These are phyloP conservation scores for Saccharomycopsis selenospora DNA, from an alignment of 805 yeast species.

Conservation along the genomic window DNA sequence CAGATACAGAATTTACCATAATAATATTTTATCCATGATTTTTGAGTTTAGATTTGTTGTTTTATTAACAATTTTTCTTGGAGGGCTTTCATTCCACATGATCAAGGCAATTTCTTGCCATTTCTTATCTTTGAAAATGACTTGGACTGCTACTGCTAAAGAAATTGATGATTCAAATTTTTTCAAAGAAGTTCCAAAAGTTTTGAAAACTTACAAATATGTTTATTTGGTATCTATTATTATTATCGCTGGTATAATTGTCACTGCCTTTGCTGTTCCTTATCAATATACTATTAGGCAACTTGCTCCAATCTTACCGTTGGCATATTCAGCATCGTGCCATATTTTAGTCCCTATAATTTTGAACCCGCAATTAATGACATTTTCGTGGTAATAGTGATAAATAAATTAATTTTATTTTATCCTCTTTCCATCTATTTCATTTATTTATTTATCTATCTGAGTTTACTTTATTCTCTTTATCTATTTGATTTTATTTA, in stretches of 20 bases:
- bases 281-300: neutral
- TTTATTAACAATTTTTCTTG: neutral
- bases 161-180: slow-evolving; percentile 2
- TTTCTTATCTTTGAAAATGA: neutral
- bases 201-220: neutral
- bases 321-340: neutral
- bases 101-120: neutral
- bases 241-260: neutral
- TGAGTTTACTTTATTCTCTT: too few relatives aligned
- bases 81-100: slow-evolving; percentile 1
- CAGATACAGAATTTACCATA: neutral
- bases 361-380: slow-evolving; percentile 1
- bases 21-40: neutral
- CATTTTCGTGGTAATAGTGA: slow-evolving; percentile 1
- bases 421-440: too few relatives aligned
- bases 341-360: neutral
- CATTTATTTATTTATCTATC: too few relatives aligned
- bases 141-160: neutral
- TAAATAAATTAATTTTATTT: too few relatives aligned
- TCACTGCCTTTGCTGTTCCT: neutral
- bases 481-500: too few relatives aligned
- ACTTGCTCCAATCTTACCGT: neutral
- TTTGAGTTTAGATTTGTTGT: neutral
- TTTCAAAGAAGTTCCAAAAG: neutral
- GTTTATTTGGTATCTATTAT: neutral